Evolutionary conservation across 176 grass and related monocot genomes (phyloP).

Genomic region (Aegilops speltoides): DNA sequence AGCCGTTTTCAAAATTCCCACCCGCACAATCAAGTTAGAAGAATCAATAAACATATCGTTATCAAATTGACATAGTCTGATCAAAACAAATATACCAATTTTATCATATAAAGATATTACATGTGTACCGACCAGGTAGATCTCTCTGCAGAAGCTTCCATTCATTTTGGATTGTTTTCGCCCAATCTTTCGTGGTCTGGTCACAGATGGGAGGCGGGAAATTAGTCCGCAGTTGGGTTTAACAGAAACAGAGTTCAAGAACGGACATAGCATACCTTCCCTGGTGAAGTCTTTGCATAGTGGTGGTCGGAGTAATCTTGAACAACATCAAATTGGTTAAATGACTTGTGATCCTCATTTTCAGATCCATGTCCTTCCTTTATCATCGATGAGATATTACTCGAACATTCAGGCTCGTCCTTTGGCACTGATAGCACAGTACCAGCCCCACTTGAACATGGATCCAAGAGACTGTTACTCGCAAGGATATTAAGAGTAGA

Average conservation of each 20-base stretch:
- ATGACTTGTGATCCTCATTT: conserved; percentile 21
- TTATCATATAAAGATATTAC: not conserved
- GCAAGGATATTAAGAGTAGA: conserved; percentile 14
- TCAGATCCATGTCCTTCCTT: conserved; percentile 37
- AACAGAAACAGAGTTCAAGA: conserved; percentile 26
- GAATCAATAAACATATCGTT: not conserved
- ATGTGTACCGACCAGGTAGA: conserved; percentile 52
- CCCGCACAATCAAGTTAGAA: not conserved
- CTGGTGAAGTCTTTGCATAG: conserved; percentile 42
- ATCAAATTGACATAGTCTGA: conserved; percentile 7
- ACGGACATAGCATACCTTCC: conserved; percentile 35
- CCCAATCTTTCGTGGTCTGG: conserved; percentile 66
- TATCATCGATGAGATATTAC: conserved; percentile 10
- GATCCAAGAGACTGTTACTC: conserved; percentile 26
- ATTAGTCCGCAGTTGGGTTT: not conserved
- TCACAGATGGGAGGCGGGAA: conserved; percentile 19
- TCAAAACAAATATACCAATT: not conserved
- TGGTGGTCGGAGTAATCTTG: conserved; percentile 68
- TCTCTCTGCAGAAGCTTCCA: conserved; percentile 74
- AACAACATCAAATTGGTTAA: conserved; percentile 68
- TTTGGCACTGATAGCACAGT: conserved; percentile 25
- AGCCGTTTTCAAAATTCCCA: not conserved
- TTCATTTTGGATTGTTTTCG: conserved; percentile 57
- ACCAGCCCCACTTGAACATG: conserved; percentile 35
- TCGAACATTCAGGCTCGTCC: conserved; percentile 36